Percentiles rank a stretch among this genome's conserved stretches.
phyloP scores from a whole-genome alignment of 257 asterid species.

The Penstemon davidsonii region DNA sequence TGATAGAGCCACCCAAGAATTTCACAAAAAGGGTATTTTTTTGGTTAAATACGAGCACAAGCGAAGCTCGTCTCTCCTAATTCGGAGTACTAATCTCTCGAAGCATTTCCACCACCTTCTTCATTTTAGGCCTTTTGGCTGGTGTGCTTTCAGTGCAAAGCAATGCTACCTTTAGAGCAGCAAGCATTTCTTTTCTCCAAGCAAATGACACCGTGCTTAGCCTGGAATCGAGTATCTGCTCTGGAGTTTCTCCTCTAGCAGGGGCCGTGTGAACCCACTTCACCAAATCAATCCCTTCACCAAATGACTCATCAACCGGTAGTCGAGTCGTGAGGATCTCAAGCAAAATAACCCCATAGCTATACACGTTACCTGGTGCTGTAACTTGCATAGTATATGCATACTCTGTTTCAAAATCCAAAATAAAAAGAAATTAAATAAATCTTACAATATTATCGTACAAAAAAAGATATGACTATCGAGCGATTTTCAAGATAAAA shows the following conservation, averaged over 20 bases:
- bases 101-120: conserved; percentile 91
- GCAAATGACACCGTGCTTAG: conserved; percentile 86
- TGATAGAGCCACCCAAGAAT: conserved; percentile 3
- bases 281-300: conserved; percentile 95
- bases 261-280: conserved; percentile 97
- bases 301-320: conserved; percentile 91
- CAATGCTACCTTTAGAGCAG: conserved; percentile 77
- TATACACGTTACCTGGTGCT: conserved; percentile 93
- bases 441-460: not conserved
- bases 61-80: conserved; percentile 23
- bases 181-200: conserved; percentile 97
- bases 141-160: conserved; percentile 88
- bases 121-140: conserved; percentile 94
- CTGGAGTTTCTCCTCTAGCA: conserved; percentile 90
- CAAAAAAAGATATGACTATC: not conserved
- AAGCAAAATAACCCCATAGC: conserved; percentile 92
- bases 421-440: not conserved
- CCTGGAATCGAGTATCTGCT: conserved; percentile 91
- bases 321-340: conserved; percentile 81
- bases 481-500: not conserved
- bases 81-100: conserved; percentile 47
- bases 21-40: not conserved
- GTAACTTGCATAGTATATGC: conserved; percentile 99
- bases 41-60: conserved; percentile 7
- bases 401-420: conserved; percentile 53